Evolutionary conservation across 163 green algal species (phyloP).

Genomic region (Trebouxiophyceae sp.): DNA sequence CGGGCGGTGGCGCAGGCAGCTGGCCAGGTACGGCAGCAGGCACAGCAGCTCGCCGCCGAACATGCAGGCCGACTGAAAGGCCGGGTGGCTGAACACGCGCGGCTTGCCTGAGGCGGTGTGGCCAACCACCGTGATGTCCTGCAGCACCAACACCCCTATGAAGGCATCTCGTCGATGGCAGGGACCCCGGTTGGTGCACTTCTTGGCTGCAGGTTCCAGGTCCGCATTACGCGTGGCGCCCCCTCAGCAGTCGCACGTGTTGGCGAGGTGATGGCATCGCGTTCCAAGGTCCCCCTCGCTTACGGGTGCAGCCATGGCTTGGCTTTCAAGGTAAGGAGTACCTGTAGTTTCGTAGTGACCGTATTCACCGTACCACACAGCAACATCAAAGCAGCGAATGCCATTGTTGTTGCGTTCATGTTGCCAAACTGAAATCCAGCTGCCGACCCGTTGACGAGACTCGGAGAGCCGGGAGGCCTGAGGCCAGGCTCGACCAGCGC

Average conservation of each 20-base stretch:
- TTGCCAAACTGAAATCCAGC: background rate
- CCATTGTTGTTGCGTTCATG: background rate
- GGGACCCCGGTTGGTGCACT: background rate
- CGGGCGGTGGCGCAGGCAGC: background rate
- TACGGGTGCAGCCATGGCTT: too few relatives aligned
- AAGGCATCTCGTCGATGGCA: background rate
- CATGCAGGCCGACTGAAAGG: constrained; percentile 54
- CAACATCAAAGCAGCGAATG: background rate
- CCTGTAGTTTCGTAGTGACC: background rate
- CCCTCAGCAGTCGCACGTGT: background rate
- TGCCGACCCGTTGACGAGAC: too few relatives aligned
- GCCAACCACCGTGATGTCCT: constrained; percentile 57
- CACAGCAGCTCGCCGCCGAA: constrained; percentile 54
- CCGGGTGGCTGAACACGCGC: constrained; percentile 63
- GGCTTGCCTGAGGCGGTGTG: constrained; percentile 27
- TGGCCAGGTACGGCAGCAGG: constrained; percentile 50
- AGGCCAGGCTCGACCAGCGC: too few relatives aligned
- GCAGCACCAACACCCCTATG: background rate
- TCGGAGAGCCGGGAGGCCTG: too few relatives aligned
- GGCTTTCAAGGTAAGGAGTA: too few relatives aligned
- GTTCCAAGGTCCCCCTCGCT: too few relatives aligned
- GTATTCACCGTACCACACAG: background rate
- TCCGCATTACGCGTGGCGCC: background rate
- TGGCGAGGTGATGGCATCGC: too few relatives aligned
- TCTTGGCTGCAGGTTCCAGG: background rate